These are phyloP conservation scores for Trichaptum fuscoviolaceum DNA, from an alignment of 768 basidiomycete species.

Conservation along the genomic window DNA sequence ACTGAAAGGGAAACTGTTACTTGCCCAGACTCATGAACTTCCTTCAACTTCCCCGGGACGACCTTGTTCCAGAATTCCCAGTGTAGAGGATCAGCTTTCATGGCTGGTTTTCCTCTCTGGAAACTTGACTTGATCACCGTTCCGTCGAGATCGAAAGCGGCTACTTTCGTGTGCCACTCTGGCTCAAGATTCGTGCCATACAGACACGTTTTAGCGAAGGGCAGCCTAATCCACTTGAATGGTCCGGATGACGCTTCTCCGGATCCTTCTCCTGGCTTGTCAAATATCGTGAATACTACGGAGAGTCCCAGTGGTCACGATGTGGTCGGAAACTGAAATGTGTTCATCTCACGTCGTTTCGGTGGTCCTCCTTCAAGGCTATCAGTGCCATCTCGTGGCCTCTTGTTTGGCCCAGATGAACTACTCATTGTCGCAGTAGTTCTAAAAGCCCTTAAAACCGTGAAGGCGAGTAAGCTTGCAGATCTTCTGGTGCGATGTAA, in stretches of 20 bases:
- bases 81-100: slow-evolving; percentile 25
- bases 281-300: background rate
- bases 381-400: background rate
- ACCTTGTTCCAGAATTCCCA: slow-evolving; percentile 73
- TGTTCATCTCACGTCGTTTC: background rate
- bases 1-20: slow-evolving; percentile 15
- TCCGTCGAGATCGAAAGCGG: slow-evolving; percentile 84
- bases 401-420: background rate
- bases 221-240: background rate
- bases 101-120: slow-evolving; percentile 37
- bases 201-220: slow-evolving; percentile 24
- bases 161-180: slow-evolving; percentile 48
- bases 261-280: background rate
- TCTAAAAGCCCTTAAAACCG: background rate
- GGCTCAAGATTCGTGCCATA: slow-evolving; percentile 36
- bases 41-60: slow-evolving; percentile 60
- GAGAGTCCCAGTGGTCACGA: background rate
- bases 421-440: background rate
- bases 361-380: background rate
- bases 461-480: background rate
- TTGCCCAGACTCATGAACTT: slow-evolving; percentile 57
- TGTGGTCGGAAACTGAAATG: background rate
- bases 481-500: background rate
- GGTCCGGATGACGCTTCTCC: background rate
- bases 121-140: slow-evolving; percentile 57